These are phyloP conservation scores for Prunus yedoensis DNA, from an alignment of 331 rosid genomes.

Conservation along the genomic window DNA sequence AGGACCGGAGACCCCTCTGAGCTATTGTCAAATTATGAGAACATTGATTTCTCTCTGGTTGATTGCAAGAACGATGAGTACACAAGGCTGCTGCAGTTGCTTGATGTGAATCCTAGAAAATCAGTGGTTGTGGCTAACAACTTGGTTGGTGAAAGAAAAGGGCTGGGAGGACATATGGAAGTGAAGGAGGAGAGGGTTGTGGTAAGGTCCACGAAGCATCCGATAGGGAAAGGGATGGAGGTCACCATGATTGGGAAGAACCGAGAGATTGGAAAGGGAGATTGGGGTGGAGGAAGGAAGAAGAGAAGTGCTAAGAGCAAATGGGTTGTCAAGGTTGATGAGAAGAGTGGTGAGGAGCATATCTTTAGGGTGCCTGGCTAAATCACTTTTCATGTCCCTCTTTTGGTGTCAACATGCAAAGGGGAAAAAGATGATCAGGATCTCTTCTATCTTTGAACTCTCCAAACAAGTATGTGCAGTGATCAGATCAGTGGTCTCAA, in stretches of 20 bases:
- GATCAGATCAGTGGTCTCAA: neutral
- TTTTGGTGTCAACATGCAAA: neutral
- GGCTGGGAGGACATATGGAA: slow-evolving; percentile 32
- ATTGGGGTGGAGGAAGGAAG: slow-evolving; percentile 14
- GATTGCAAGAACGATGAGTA: slow-evolving; percentile 52
- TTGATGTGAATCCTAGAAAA: slow-evolving; percentile 49
- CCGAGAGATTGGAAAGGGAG: slow-evolving; percentile 20
- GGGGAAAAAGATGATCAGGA: neutral
- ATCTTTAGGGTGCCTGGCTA: slow-evolving; percentile 47
- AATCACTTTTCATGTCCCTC: neutral
- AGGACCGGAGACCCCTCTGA: slow-evolving; percentile 52
- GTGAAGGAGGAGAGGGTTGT: slow-evolving; percentile 35
- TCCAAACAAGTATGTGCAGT: neutral
- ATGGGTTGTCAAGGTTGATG: slow-evolving; percentile 62
- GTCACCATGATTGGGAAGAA: slow-evolving; percentile 41
- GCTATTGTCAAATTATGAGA: slow-evolving; percentile 40
- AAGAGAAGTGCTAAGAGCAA: slow-evolving; percentile 39
- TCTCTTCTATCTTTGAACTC: neutral
- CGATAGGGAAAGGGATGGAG: slow-evolving; percentile 56
- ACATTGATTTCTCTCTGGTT: slow-evolving; percentile 61
- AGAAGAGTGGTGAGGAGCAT: slow-evolving; percentile 71
- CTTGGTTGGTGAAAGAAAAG: slow-evolving; percentile 40
- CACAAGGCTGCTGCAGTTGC: slow-evolving; percentile 36
- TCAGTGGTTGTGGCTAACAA: slow-evolving; percentile 62
- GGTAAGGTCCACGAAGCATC: slow-evolving; percentile 51